phyloP scores from a whole-genome alignment of 495 filamentous ascomycete species.

The Penicillium ochrochloron region DNA sequence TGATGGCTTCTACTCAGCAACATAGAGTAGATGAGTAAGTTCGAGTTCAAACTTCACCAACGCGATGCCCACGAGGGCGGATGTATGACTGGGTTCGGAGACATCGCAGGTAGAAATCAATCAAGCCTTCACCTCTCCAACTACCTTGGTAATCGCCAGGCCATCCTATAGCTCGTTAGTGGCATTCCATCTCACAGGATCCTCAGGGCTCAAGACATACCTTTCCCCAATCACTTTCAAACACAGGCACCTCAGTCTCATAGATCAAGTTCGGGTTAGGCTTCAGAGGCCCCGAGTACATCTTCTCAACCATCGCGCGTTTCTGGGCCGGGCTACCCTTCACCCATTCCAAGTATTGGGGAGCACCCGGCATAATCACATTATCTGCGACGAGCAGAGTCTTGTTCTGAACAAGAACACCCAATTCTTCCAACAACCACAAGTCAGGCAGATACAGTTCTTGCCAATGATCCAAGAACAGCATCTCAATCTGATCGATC shows the following conservation, averaged over 20 bases:
- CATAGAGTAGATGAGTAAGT: background rate
- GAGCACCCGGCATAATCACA: slow-evolving; percentile 68
- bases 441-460: slow-evolving; percentile 65
- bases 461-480: slow-evolving; percentile 73
- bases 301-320: slow-evolving; percentile 10
- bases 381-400: slow-evolving; percentile 69
- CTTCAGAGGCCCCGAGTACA: slow-evolving; percentile 4
- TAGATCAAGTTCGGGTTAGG: slow-evolving; percentile 28
- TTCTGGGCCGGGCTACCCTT: slow-evolving; percentile 14
- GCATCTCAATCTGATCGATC: slow-evolving; percentile 58
- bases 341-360: slow-evolving; percentile 54
- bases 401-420: slow-evolving; percentile 52
- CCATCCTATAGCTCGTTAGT: slow-evolving; percentile 24
- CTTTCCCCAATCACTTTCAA: slow-evolving; percentile 25
- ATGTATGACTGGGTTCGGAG: background rate
- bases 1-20: background rate
- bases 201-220: slow-evolving; percentile 12
- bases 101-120: background rate
- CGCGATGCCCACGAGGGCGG: too few species aligned
- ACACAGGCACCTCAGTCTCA: slow-evolving; percentile 26
- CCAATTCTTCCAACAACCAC: slow-evolving; percentile 67
- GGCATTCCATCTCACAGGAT: background rate
- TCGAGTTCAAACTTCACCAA: background rate
- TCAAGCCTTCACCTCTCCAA: slow-evolving; percentile 13
- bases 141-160: slow-evolving; percentile 25